Conservation (phyloP, 805 yeast genomes). For the Candida chauliodis region DNA sequence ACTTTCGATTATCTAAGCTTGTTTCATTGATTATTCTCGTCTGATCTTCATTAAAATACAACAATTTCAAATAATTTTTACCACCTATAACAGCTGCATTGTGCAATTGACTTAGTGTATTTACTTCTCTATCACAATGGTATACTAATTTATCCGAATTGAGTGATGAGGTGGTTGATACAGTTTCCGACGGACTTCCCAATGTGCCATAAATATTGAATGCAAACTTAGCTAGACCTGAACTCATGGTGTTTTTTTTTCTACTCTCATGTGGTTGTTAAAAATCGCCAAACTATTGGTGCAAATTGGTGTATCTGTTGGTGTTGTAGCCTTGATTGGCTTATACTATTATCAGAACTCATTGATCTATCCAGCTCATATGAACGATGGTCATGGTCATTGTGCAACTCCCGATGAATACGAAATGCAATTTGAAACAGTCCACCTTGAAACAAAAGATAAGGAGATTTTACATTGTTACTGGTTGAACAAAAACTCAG, state of each 20-base stretch:
- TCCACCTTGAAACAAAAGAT: constrained; percentile 63
- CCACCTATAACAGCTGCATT: constrained; percentile 42
- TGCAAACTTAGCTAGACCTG: constrained; percentile 43
- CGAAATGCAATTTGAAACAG: constrained; percentile 60
- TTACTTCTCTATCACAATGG: constrained; percentile 25
- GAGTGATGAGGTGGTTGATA: constrained; percentile 16
- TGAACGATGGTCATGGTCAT: constrained; percentile 66
- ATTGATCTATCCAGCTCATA: constrained; percentile 78
- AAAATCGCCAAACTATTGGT: constrained; percentile 24
- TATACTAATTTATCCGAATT: constrained; percentile 18
- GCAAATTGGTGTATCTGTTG: constrained; percentile 42
- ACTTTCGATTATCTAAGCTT: constrained; percentile 26
- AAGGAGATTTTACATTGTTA: constrained; percentile 66
- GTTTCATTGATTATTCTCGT: constrained; percentile 30
- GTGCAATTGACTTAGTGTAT: constrained; percentile 21
- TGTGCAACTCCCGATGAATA: constrained; percentile 78
- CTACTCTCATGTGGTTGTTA: constrained; percentile 11
- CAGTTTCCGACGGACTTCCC: constrained; percentile 11
- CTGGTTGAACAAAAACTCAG: constrained; percentile 52
- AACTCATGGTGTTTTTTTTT: constrained; percentile 1
- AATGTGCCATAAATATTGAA: constrained; percentile 53
- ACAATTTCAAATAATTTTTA: constrained; percentile 34
- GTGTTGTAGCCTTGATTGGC: constrained; percentile 45
- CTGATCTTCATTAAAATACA: constrained; percentile 31
- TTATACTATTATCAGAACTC: constrained; percentile 60